phyloP scores from a whole-genome alignment of 768 basidiomycete genomes.

The Mycena rebaudengoi region DNA sequence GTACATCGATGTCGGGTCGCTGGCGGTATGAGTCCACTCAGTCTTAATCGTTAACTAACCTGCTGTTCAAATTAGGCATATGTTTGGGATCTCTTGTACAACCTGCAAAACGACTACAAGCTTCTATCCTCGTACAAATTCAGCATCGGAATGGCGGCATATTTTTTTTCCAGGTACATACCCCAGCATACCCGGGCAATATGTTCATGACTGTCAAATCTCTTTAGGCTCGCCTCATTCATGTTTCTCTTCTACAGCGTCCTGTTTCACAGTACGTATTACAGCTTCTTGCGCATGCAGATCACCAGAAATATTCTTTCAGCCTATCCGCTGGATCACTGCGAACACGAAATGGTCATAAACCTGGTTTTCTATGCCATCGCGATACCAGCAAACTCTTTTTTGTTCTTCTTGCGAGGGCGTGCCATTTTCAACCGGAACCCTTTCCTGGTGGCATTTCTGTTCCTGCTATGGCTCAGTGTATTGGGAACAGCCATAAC shows the following conservation, averaged over 20 bases:
- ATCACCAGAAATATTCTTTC: background rate
- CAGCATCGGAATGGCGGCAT: slow-evolving; percentile 23
- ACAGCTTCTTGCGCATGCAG: background rate
- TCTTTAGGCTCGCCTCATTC: slow-evolving; percentile 17
- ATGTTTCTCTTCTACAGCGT: slow-evolving; percentile 9
- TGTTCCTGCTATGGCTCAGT: slow-evolving; percentile 43
- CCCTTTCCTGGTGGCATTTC: slow-evolving; percentile 25
- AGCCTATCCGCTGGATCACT: slow-evolving; percentile 20
- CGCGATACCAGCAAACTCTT: slow-evolving; percentile 34
- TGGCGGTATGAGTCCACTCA: background rate
- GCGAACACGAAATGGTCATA: slow-evolving; percentile 5
- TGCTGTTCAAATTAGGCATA: background rate
- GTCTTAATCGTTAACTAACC: background rate
- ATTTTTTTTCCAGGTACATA: slow-evolving; percentile 30
- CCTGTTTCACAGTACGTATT: slow-evolving; percentile 20
- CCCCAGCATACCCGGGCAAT: background rate
- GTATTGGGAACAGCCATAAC: slow-evolving; percentile 35
- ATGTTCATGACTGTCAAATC: too few species aligned
- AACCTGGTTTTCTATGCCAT: slow-evolving; percentile 11
- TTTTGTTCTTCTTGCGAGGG: slow-evolving; percentile 49
- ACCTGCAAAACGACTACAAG: slow-evolving; percentile 28
- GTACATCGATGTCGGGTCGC: slow-evolving; percentile 35
- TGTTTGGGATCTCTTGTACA: slow-evolving; percentile 29
- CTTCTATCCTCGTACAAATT: slow-evolving; percentile 21
- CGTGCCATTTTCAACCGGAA: slow-evolving; percentile 42